Percentiles rank a stretch among this genome's conserved stretches.
Evolutionary conservation across 2,329 filamentous ascomycete genomes (phyloP).

Genomic region (Fusarium camptoceras): DNA sequence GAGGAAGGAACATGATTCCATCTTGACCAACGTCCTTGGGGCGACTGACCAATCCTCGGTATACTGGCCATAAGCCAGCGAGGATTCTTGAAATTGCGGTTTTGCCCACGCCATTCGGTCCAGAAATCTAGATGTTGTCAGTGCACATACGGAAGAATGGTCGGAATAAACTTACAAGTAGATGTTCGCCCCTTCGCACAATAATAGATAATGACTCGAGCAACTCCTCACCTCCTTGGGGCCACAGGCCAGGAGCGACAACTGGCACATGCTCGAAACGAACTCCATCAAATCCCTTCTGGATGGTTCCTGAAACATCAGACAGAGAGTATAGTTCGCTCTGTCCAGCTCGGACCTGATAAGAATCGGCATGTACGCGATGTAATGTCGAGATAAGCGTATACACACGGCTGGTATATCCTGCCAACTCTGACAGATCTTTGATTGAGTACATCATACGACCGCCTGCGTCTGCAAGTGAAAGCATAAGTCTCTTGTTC

Average conservation of each 20-base stretch:
- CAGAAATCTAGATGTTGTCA: constrained; percentile 73
- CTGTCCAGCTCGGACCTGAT: constrained; percentile 74
- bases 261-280: constrained; percentile 93
- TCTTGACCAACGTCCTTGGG: constrained; percentile 84
- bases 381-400: constrained; percentile 95
- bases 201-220: constrained; percentile 90
- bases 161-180: constrained; percentile 67
- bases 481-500: constrained; percentile 98
- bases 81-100: constrained; percentile 87
- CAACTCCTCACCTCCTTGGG: constrained; percentile 90
- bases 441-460: constrained; percentile 99
- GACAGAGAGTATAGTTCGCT: constrained; percentile 89
- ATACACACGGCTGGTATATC: constrained; percentile 96
- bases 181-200: constrained; percentile 89
- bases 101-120: constrained; percentile 95
- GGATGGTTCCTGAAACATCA: constrained; percentile 92
- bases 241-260: constrained; percentile 88
- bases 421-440: constrained; percentile 93
- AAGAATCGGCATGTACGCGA: constrained; percentile 90
- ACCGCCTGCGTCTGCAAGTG: constrained; percentile 92
- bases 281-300: constrained; percentile 95
- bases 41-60: constrained; percentile 89
- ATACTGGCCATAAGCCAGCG: constrained; percentile 95
- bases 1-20: constrained; percentile 98
- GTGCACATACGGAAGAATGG: background rate